phyloP scores from a whole-genome alignment of 2,329 filamentous ascomycete species.

The Diaporthe batatas region DNA sequence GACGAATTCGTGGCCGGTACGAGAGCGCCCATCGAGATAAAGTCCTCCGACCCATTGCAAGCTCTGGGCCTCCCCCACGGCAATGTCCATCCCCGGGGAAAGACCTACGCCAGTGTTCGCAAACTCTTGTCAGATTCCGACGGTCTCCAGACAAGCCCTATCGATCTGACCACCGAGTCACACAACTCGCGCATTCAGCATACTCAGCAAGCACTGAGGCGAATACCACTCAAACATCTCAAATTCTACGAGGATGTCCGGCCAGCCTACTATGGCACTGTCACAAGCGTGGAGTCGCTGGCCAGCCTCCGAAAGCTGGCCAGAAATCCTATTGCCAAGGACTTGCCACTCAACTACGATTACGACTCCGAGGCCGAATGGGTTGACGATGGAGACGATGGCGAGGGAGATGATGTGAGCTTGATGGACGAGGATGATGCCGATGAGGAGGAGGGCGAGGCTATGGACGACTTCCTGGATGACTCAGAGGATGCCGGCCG shows the following conservation, averaged over 20 bases:
- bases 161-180: conserved; percentile 55
- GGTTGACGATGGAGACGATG: conserved; percentile 79
- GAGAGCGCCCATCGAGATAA: conserved; percentile 58
- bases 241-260: conserved; percentile 75
- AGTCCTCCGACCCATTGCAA: conserved; percentile 59
- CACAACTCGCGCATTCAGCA: conserved; percentile 55
- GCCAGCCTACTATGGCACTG: conserved; percentile 79
- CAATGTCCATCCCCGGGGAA: conserved; percentile 58
- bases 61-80: conserved; percentile 61
- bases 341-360: conserved; percentile 79
- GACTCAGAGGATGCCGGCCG: conserved; percentile 79
- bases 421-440: conserved; percentile 79
- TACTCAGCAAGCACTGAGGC: conserved; percentile 58
- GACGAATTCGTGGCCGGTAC: conserved; percentile 65
- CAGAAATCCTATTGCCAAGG: conserved; percentile 65
- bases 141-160: conserved; percentile 52
- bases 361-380: conserved; percentile 91
- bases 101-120: conserved; percentile 66
- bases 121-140: conserved; percentile 71
- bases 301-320: conserved; percentile 66
- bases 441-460: conserved; percentile 79
- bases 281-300: conserved; percentile 69
- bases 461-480: conserved; percentile 91
- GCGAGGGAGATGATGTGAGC: conserved; percentile 72
- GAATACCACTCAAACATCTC: conserved; percentile 73